phyloP scores from a whole-genome alignment of 345 rosid genomes.

The Hibiscus syriacus region DNA sequence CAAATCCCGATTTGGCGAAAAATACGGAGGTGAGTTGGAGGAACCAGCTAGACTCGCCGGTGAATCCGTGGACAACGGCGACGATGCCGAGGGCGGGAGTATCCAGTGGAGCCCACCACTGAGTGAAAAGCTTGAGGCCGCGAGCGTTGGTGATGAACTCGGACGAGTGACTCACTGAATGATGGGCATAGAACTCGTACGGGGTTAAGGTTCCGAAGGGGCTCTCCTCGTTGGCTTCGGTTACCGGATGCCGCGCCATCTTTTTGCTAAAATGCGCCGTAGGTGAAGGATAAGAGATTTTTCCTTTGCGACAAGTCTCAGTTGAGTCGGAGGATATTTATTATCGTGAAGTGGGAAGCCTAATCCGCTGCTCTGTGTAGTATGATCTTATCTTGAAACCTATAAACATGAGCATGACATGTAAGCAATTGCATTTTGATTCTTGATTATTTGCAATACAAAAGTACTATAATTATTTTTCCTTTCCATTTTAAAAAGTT shows the following conservation, averaged over 20 bases:
- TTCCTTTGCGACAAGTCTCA: background rate
- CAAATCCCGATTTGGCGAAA: slow-evolving; percentile 73
- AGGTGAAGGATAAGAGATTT: too few species aligned
- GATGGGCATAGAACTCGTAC: slow-evolving; percentile 69
- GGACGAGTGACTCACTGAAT: slow-evolving; percentile 61
- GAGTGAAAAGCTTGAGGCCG: slow-evolving; percentile 74
- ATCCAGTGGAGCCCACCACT: slow-evolving; percentile 75
- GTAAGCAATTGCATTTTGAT: background rate
- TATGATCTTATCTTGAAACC: background rate
- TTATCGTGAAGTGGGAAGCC: background rate
- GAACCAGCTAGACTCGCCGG: slow-evolving; percentile 85
- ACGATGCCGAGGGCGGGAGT: slow-evolving; percentile 39
- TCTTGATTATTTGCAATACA: background rate
- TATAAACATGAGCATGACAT: background rate
- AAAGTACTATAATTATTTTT: too few species aligned
- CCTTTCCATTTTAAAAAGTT: too few species aligned
- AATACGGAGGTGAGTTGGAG: slow-evolving; percentile 62
- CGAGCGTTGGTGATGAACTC: slow-evolving; percentile 63
- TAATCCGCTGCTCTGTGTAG: background rate
- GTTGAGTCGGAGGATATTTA: background rate
- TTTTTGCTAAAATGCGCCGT: slow-evolving; percentile 2
- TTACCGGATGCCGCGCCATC: slow-evolving; percentile 56
- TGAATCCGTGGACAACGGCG: slow-evolving; percentile 89
- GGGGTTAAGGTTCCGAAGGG: slow-evolving; percentile 60
- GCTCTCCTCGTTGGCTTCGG: slow-evolving; percentile 56